These are phyloP conservation scores for Seiridium cupressi DNA, from an alignment of 2,329 filamentous ascomycete genomes.

Conservation along the genomic window DNA sequence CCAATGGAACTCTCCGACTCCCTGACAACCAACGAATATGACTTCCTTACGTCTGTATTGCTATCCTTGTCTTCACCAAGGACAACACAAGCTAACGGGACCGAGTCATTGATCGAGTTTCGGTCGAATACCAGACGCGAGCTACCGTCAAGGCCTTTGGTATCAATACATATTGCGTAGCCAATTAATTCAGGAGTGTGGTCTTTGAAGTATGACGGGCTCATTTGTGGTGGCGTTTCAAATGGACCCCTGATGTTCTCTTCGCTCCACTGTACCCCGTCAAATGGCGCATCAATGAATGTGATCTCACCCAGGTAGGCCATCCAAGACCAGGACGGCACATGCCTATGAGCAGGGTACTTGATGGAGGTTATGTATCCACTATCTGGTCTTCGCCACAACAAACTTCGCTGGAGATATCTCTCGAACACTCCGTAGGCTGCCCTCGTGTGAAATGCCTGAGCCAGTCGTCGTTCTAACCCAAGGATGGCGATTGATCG, in stretches of 20 bases:
- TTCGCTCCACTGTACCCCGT: background rate
- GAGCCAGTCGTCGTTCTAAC: conserved; percentile 5
- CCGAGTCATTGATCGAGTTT: too few species aligned
- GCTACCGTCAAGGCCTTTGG: too few species aligned
- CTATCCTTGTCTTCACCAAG: too few species aligned
- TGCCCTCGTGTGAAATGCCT: background rate
- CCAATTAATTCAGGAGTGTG: too few species aligned
- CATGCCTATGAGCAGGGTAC: background rate
- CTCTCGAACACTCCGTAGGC: background rate
- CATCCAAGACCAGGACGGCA: conserved; percentile 2
- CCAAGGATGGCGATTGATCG: conserved; percentile 7
- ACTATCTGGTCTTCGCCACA: conserved; percentile 2
- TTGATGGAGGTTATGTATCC: background rate
- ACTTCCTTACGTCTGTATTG: background rate
- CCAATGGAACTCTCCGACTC: background rate
- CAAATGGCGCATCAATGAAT: background rate
- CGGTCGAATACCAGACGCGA: too few species aligned
- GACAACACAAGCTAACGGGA: too few species aligned
- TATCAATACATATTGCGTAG: too few species aligned
- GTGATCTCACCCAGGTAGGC: background rate
- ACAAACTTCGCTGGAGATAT: conserved; percentile 3
- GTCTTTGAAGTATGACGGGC: background rate
- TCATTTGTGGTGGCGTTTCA: background rate
- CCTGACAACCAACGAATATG: background rate
- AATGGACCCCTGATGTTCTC: background rate